These are phyloP conservation scores for Moelleriella libera DNA, from an alignment of 2,329 filamentous ascomycete genomes.

Conservation along the genomic window DNA sequence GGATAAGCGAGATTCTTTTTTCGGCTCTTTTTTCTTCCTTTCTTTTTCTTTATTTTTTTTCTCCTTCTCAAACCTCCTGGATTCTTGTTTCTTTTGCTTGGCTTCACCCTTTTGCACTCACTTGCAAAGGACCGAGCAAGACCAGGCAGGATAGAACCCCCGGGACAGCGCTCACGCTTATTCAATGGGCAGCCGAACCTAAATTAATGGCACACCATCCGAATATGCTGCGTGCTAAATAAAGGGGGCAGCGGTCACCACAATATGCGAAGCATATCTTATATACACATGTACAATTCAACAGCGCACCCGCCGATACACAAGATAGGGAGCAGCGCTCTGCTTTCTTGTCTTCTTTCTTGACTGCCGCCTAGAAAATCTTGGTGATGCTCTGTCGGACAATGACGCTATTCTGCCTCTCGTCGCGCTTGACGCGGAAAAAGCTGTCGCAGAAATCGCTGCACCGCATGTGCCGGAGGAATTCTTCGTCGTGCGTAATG, in stretches of 20 bases:
- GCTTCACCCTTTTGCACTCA: not conserved
- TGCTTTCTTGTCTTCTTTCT: not conserved
- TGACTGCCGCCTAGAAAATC: slow-evolving; percentile 16
- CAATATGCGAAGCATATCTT: not conserved
- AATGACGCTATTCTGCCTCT: slow-evolving; percentile 79
- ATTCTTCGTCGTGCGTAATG: slow-evolving; percentile 98
- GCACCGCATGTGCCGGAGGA: slow-evolving; percentile 84
- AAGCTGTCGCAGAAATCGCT: slow-evolving; percentile 88
- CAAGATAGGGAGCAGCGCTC: not conserved
- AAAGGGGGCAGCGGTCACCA: too few species aligned
- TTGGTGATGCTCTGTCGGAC: slow-evolving; percentile 49
- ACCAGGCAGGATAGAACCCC: not conserved
- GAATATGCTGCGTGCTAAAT: too few species aligned
- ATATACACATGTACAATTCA: not conserved
- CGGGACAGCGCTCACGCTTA: too few species aligned
- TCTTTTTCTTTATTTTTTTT: too few species aligned
- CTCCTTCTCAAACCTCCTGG: not conserved
- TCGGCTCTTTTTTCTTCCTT: too few species aligned
- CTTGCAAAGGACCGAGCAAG: too few species aligned
- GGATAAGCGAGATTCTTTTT: too few species aligned
- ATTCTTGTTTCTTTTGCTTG: not conserved
- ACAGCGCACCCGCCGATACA: not conserved
- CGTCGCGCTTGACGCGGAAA: slow-evolving; percentile 72
- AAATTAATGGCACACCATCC: too few species aligned
- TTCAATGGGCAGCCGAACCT: too few species aligned